Conservation (phyloP, 331 rosid species). For the Acacia pycnantha region DNA sequence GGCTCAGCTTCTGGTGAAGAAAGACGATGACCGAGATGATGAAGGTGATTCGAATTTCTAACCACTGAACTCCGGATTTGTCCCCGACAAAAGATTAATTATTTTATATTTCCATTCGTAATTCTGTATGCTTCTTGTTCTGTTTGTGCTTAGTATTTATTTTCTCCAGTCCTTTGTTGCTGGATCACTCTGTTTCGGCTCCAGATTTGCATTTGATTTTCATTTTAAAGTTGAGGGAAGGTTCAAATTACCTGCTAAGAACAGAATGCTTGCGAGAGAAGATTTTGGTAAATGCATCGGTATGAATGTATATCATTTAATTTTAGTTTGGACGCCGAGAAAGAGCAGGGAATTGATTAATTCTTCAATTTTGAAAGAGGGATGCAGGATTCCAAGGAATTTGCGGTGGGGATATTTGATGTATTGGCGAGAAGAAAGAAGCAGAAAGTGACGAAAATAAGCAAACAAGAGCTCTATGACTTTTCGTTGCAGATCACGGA, state of each 20-base stretch:
- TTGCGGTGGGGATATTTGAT: constrained; percentile 85
- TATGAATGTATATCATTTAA: not conserved
- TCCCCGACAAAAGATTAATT: not conserved
- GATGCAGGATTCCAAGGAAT: constrained; percentile 89
- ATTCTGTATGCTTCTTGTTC: constrained; percentile 36
- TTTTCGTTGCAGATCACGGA: constrained; percentile 91
- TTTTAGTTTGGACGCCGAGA: constrained; percentile 26
- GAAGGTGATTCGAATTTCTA: constrained; percentile 58
- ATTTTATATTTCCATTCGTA: not conserved
- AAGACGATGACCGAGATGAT: constrained; percentile 98
- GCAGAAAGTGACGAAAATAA: constrained; percentile 50
- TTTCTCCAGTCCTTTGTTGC: not conserved
- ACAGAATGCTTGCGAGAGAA: constrained; percentile 66
- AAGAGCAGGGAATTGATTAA: not conserved
- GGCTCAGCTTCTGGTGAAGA: constrained; percentile 92
- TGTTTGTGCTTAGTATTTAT: constrained; percentile 17
- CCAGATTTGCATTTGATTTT: constrained; percentile 58
- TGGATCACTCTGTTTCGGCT: constrained; percentile 31
- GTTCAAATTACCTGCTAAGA: constrained; percentile 51
- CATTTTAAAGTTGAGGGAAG: constrained; percentile 59
- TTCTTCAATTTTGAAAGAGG: constrained; percentile 38
- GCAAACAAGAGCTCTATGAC: constrained; percentile 63
- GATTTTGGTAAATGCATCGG: constrained; percentile 94
- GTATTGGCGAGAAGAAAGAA: constrained; percentile 67
- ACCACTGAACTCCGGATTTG: not conserved